Conservation (phyloP, 202 grass and related monocot species). For the Carex sylvatica region DNA sequence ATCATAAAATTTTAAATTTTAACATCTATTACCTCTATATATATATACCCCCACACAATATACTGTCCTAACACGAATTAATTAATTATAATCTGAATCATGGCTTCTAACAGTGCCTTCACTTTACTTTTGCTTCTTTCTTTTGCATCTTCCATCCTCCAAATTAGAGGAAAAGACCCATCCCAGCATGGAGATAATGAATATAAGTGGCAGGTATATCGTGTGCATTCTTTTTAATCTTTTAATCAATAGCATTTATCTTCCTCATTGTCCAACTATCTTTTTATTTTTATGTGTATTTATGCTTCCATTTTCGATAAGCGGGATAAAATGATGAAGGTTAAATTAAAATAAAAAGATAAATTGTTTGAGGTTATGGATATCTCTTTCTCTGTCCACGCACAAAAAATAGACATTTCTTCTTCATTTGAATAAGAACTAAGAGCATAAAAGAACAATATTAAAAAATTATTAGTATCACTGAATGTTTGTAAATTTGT, state of each 20-base stretch:
- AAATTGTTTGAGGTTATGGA: too few species aligned
- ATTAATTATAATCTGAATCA: not conserved
- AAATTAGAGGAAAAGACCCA: not conserved
- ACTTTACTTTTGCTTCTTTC: not conserved
- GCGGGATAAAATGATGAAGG: too few species aligned
- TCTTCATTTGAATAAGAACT: too few species aligned
- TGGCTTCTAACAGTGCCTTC: not conserved
- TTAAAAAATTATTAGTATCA: too few species aligned
- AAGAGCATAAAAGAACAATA: too few species aligned
- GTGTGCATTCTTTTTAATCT: not conserved
- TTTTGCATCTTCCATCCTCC: not conserved
- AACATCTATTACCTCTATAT: not conserved
- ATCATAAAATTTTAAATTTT: not conserved
- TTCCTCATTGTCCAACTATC: not conserved
- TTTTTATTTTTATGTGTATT: not conserved
- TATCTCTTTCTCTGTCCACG: too few species aligned
- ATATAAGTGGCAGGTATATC: not conserved
- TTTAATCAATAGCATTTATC: not conserved
- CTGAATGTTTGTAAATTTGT: too few species aligned
- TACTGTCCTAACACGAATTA: not conserved
- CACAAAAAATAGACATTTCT: too few species aligned
- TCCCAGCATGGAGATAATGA: not conserved
- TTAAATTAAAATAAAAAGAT: too few species aligned
- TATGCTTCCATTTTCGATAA: not conserved
- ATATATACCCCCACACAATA: not conserved